phyloP scores from a whole-genome alignment of 1,139 yeast species.

The Ashbya aceris region DNA sequence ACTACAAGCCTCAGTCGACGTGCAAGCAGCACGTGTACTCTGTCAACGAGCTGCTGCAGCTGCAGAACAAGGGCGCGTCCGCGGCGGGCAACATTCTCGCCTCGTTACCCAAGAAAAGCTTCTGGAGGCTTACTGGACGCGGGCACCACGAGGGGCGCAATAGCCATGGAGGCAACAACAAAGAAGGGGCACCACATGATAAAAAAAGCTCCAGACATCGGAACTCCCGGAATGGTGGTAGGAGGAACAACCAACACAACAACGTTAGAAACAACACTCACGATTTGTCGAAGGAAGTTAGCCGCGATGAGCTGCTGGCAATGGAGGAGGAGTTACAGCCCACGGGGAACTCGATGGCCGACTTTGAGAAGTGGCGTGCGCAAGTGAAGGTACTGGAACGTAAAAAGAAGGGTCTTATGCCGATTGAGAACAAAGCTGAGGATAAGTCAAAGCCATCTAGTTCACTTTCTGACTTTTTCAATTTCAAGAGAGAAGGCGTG shows the following conservation, averaged over 20 bases:
- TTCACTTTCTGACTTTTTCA: constrained; percentile 27
- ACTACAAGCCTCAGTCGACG: constrained; percentile 18
- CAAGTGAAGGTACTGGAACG: constrained; percentile 51
- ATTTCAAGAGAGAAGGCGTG: constrained; percentile 14
- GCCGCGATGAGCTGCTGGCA: constrained; percentile 21
- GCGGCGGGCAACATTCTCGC: constrained; percentile 10
- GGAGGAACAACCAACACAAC: constrained; percentile 11
- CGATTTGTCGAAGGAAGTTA: constrained; percentile 8
- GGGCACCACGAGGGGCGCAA: constrained; percentile 14
- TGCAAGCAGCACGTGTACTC: constrained; percentile 16
- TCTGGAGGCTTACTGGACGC: constrained; percentile 27
- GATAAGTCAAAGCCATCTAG: constrained; percentile 13
- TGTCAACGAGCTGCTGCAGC: constrained; percentile 17
- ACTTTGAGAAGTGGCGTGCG: constrained; percentile 63
- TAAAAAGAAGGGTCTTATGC: constrained; percentile 37
- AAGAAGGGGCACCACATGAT: constrained; percentile 1
- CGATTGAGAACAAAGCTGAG: constrained; percentile 4
- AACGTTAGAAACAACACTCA: constrained; percentile 10
- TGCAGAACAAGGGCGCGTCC: constrained; percentile 14
- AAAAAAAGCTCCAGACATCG: constrained; percentile 9
- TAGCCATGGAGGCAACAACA: constrained; percentile 7
- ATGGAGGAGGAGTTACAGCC: constrained; percentile 28
- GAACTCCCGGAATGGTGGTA: constrained; percentile 7
- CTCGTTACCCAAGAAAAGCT: constrained; percentile 26
- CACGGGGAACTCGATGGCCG: constrained; percentile 50